Percentiles rank a stretch among this genome's conserved stretches.
These are phyloP conservation scores for Galeopsis tetrahit DNA, from an alignment of 257 asterid species.

Conservation along the genomic window DNA sequence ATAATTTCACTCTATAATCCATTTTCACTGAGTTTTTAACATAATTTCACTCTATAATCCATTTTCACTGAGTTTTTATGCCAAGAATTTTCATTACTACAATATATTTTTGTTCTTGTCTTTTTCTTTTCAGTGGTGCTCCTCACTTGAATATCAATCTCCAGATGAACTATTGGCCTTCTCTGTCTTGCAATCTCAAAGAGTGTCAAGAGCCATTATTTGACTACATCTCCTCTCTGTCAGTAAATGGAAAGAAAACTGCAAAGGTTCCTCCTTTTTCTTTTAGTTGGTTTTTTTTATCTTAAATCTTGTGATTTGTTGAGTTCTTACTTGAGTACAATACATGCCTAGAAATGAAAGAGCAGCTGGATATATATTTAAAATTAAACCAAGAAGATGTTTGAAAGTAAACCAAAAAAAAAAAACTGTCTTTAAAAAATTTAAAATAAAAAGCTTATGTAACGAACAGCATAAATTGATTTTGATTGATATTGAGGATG, in stretches of 20 bases:
- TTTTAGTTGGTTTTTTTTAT: slow-evolving; percentile 15
- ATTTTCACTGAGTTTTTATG: neutral
- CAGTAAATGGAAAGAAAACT: slow-evolving; percentile 67
- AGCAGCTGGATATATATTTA: neutral
- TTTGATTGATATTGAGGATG: neutral
- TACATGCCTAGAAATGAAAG: neutral
- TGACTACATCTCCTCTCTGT: slow-evolving; percentile 63
- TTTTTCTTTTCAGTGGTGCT: slow-evolving; percentile 58
- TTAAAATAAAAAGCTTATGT: neutral
- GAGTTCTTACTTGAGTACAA: slow-evolving; percentile 4
- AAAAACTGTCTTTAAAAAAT: neutral
- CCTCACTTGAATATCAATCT: slow-evolving; percentile 87
- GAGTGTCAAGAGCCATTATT: slow-evolving; percentile 84
- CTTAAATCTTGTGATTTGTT: neutral
- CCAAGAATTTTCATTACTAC: neutral
- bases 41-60: slow-evolving; percentile 10
- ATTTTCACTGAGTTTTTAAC: no score
- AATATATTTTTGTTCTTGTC: slow-evolving; percentile 7
- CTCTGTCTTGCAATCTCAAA: slow-evolving; percentile 71
- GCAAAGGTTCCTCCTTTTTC: slow-evolving; percentile 52
- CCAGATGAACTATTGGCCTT: slow-evolving; percentile 89
- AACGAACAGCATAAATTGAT: neutral
- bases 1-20: slow-evolving; percentile 11
- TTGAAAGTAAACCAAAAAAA: neutral
- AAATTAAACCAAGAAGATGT: neutral